Evolutionary conservation across 371 early-diverging fungal species (phyloP).

Genomic region (Mucor piriformis): DNA sequence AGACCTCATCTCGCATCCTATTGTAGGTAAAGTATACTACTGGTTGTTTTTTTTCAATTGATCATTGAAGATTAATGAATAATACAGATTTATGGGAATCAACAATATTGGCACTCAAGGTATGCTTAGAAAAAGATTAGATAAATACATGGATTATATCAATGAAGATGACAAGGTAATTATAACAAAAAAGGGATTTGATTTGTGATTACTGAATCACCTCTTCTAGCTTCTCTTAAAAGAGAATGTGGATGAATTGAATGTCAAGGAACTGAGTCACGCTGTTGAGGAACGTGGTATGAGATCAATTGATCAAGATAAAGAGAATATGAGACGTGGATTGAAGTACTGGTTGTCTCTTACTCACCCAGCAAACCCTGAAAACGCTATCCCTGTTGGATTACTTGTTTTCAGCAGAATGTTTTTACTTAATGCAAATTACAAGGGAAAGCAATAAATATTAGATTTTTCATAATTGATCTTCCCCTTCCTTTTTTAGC

Average conservation of each 20-base stretch:
- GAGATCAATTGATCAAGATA: conserved; percentile 53
- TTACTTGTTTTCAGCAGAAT: conserved; percentile 63
- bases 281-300: conserved; percentile 71
- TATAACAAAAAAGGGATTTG: background rate
- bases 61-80: no score
- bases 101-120: conserved; percentile 54
- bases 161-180: conserved; percentile 58
- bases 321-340: conserved; percentile 53
- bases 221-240: conserved; percentile 42
- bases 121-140: conserved; percentile 57
- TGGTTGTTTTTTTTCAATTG: no score
- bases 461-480: background rate
- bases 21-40: conserved; percentile 43
- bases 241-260: conserved; percentile 53
- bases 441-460: conserved; percentile 7
- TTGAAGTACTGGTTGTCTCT: conserved; percentile 62
- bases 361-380: conserved; percentile 25
- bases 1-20: conserved; percentile 54
- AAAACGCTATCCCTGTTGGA: conserved; percentile 50
- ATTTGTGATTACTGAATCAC: background rate
- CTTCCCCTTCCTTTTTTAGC: background rate
- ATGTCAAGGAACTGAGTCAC: conserved; percentile 44
- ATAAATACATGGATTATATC: conserved; percentile 56
- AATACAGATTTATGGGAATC: conserved; percentile 69
- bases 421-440: conserved; percentile 62